Evolutionary conservation across 306 rosid genomes (phyloP), one percentile per base, ranked within the genome.

Genomic region (Cicer bijugum): DNA sequence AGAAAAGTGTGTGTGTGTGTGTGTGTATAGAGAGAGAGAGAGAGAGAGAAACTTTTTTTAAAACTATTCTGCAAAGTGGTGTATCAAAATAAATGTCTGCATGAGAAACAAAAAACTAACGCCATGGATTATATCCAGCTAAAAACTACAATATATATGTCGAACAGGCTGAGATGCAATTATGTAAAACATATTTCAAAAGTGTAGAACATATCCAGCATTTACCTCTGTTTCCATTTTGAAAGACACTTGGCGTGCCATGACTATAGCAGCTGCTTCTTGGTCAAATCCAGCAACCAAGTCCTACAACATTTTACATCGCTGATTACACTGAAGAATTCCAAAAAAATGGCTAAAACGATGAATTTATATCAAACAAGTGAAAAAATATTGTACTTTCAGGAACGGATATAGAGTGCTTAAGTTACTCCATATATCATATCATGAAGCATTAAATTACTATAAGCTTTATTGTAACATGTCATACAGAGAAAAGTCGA

Each of bases 181-280:
- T 42, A 48, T 67, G 48, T 17, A 64, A 67, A 81, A 39, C 9
- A 43, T 8, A 42, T 67, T 33, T 66, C 19, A 55, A 60, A 64
- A 56, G 35, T 48, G 71, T 56, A 23, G 43, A 67, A 66, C 72
- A 42, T 6, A 55, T 44, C 35, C 58, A 43, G 51, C 11, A 59
- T n/a, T 82, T 77, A 91, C 99, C 97, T 94, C 97, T 37, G 88
- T 87, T 82, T 94, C 99, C 99, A 94, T 94, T 92, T 91, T 94
- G 85, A 85, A 94, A 69, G 99, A 89, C 69, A 94, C 99, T 50
- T 89, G 88, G 52, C 99, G 93, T 61, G 99, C 99, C 97, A 91
- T 88, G 78, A 94, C 93, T 78, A 83, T 96, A 37, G 94, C 96
- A 79, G 99, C 99, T 46, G 99, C 99, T 91, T 94, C 99, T 88